Percentiles rank a stretch among this genome's conserved stretches.
Evolutionary conservation across 176 grass and related monocot genomes (phyloP).

Genomic region (Aegilops longissima): DNA sequence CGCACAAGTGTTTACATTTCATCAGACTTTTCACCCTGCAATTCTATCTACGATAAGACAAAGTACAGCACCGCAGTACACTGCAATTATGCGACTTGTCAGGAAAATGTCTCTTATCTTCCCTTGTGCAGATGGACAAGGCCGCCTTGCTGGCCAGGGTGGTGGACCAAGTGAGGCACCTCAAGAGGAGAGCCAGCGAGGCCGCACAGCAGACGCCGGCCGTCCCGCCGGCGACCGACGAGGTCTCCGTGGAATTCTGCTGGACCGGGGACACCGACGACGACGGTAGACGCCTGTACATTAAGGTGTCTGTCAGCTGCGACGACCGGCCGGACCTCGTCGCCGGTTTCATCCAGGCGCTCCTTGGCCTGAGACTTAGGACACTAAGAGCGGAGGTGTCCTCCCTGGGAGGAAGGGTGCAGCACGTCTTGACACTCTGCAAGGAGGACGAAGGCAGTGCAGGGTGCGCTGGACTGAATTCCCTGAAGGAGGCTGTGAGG

Average conservation of each 20-base stretch:
- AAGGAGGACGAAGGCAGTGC: constrained; percentile 10
- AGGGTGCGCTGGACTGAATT: constrained; percentile 9
- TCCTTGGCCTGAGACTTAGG: constrained; percentile 38
- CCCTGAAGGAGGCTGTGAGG: constrained; percentile 51
- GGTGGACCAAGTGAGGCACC: constrained; percentile 60
- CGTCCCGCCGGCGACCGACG: constrained; percentile 34
- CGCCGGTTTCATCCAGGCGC: constrained; percentile 25
- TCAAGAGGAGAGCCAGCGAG: constrained; percentile 54
- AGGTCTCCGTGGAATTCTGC: constrained; percentile 36
- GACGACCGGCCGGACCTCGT: constrained; percentile 50
- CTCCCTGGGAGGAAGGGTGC: constrained; percentile 43
- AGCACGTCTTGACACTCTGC: constrained; percentile 40
- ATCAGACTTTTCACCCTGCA: background rate
- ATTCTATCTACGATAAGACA: background rate
- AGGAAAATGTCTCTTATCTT: background rate
- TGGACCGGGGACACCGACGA: background rate
- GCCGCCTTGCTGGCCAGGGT: constrained; percentile 60
- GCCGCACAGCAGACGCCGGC: background rate
- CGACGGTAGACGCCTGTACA: background rate
- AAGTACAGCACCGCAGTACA: too few species aligned
- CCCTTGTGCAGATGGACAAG: constrained; percentile 59
- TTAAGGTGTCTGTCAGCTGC: constrained; percentile 48
- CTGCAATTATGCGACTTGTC: background rate
- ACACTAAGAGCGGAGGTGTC: constrained; percentile 34
- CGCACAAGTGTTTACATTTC: constrained; percentile 25